A percentile compares a stretch with the other conserved stretches of the same genome.
These are phyloP conservation scores for Uronychia setigera DNA, from an alignment of 73 alveolate species.

Conservation along the genomic window DNA sequence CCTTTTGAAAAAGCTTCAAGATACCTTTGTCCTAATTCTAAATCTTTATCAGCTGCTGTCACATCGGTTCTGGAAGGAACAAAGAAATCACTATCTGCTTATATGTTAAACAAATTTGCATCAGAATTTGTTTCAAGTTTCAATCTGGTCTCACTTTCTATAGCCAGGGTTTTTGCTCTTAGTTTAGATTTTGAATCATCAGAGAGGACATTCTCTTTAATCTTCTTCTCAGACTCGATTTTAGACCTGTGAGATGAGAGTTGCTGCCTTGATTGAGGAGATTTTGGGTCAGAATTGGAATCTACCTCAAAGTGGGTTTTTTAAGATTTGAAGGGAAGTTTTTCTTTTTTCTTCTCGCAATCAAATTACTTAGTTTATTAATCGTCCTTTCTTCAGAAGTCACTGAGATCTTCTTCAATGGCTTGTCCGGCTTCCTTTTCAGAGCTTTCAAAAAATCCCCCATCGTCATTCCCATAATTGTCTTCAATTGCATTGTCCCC, in stretches of 20 bases:
- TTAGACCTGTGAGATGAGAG: background rate
- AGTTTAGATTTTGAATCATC: too few species aligned
- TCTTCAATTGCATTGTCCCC: background rate
- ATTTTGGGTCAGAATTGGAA: background rate
- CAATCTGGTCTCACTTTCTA: background rate
- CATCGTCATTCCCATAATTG: background rate
- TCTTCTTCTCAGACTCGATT: background rate
- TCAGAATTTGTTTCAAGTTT: background rate
- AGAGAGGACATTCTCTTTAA: background rate
- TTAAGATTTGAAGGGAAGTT: background rate
- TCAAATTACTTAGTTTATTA: background rate
- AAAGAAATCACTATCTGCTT: background rate
- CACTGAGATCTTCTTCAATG: background rate
- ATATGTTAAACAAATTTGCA: background rate
- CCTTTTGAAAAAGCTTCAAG: background rate
- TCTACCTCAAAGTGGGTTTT: background rate
- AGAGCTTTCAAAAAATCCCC: background rate
- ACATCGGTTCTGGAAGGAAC: background rate
- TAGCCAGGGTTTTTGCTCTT: background rate
- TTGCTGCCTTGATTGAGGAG: constrained; percentile 2
- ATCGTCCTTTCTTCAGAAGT: background rate
- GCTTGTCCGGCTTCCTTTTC: background rate
- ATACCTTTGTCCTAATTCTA: background rate
- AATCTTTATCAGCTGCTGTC: background rate
- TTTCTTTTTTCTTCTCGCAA: too few species aligned